These are phyloP conservation scores for Cytospora chrysosperma DNA, from an alignment of 2,329 filamentous ascomycete genomes.

Conservation along the genomic window DNA sequence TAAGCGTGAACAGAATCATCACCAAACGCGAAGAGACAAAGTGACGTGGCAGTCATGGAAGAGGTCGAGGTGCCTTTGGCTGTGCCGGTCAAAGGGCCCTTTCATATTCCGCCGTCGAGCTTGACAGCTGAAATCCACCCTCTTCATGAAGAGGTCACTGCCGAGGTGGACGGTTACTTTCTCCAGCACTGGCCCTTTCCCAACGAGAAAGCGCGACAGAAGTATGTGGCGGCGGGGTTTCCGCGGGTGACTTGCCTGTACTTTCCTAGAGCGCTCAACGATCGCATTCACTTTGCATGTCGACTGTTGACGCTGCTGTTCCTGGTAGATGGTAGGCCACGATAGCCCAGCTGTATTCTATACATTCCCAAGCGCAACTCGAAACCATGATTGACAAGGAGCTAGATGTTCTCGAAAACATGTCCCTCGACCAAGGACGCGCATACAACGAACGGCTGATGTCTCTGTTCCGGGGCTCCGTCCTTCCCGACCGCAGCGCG, in stretches of 20 bases:
- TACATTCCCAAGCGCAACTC: too few relatives aligned
- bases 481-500: constrained; percentile 32
- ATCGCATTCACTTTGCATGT: constrained; percentile 40
- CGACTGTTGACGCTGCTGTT: constrained; percentile 41
- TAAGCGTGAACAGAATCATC: too few relatives aligned
- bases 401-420: constrained; percentile 41
- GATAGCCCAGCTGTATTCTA: background rate
- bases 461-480: constrained; percentile 34
- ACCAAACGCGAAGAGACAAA: too few relatives aligned
- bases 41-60: too few relatives aligned
- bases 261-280: constrained; percentile 38
- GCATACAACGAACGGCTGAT: constrained; percentile 40
- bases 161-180: background rate
- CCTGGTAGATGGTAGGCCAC: constrained; percentile 40
- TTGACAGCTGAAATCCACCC: too few relatives aligned
- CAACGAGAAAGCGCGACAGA: constrained; percentile 31
- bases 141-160: too few relatives aligned
- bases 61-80: too few relatives aligned
- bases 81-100: too few relatives aligned
- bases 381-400: background rate
- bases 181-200: constrained; percentile 39
- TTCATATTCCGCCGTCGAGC: too few relatives aligned
- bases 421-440: constrained; percentile 40
- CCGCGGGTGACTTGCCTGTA: constrained; percentile 38
- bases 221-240: constrained; percentile 36